Evolutionary conservation across 176 grass and related monocot genomes (phyloP).

Genomic region (Avena insularis): DNA sequence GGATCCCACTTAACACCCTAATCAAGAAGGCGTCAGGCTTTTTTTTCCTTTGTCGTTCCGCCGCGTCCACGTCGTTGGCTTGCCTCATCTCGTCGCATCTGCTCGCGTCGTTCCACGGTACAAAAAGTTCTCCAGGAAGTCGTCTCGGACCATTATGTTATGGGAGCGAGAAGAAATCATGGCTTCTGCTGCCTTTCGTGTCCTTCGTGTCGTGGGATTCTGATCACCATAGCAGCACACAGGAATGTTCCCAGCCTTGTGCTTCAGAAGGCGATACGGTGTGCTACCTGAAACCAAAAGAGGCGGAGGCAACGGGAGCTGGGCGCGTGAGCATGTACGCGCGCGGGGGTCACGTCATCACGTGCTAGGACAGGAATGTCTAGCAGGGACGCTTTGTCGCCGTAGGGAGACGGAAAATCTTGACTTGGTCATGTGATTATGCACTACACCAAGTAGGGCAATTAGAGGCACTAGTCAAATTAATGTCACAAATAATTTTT

Average conservation of each 20-base stretch:
- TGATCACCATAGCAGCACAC: not conserved
- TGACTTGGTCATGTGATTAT: too few species aligned
- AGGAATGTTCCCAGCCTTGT: slow-evolving; percentile 17
- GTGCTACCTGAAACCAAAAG: slow-evolving; percentile 10
- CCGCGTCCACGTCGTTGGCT: slow-evolving; percentile 43
- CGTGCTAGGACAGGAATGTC: too few species aligned
- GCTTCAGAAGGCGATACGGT: not conserved
- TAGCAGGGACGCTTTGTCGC: not conserved
- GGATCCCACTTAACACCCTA: too few species aligned
- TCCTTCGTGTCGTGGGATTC: too few species aligned
- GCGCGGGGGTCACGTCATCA: too few species aligned
- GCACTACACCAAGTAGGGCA: too few species aligned
- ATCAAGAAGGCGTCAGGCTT: not conserved
- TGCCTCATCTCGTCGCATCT: slow-evolving; percentile 35
- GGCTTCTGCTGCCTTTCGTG: slow-evolving; percentile 17
- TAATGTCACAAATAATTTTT: too few species aligned
- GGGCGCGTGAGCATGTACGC: not conserved
- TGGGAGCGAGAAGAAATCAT: not conserved
- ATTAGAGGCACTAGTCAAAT: too few species aligned
- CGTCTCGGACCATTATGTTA: not conserved
- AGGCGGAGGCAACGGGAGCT: not conserved
- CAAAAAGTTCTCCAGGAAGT: not conserved
- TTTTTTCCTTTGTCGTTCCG: not conserved
- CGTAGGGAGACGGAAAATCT: too few species aligned
- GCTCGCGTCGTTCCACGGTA: slow-evolving; percentile 20